These are phyloP conservation scores for Leccinum uliginosum DNA, from an alignment of 768 basidiomycete species.

Conservation along the genomic window DNA sequence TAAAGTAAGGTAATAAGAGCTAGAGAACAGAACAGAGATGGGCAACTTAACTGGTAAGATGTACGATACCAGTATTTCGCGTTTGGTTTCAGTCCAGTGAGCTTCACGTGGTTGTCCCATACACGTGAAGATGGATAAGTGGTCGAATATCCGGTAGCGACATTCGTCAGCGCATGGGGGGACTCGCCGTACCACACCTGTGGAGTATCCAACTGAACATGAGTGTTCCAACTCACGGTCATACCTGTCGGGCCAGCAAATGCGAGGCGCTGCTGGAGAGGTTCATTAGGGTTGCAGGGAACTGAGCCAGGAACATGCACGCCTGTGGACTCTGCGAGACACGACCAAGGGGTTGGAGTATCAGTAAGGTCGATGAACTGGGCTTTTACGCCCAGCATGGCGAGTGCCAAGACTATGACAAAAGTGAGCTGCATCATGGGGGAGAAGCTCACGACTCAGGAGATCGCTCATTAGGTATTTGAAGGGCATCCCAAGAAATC, in stretches of 20 bases:
- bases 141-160: slow-evolving; percentile 18
- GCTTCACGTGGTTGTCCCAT: slow-evolving; percentile 26
- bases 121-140: slow-evolving; percentile 26
- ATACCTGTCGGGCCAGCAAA: slow-evolving; percentile 24
- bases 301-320: slow-evolving; percentile 26
- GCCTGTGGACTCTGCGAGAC: slow-evolving; percentile 26
- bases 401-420: not conserved
- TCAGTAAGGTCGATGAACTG: slow-evolving; percentile 18
- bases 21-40: not conserved
- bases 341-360: slow-evolving; percentile 13
- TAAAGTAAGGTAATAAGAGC: not conserved
- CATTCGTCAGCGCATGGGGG: slow-evolving; percentile 14
- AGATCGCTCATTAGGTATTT: not conserved
- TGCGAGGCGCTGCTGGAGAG: slow-evolving; percentile 25
- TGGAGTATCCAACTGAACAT: slow-evolving; percentile 15
- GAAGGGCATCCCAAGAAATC: not conserved
- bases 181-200: slow-evolving; percentile 25
- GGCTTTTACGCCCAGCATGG: slow-evolving; percentile 11
- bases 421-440: slow-evolving; percentile 6
- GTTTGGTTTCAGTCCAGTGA: slow-evolving; percentile 20
- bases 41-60: slow-evolving; percentile 21
- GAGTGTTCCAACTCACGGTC: slow-evolving; percentile 26
- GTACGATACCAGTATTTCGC: slow-evolving; percentile 28
- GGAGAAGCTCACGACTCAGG: not conserved
- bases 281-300: slow-evolving; percentile 27